Evolutionary conservation across 108 stramenopile genomes (phyloP), one percentile per base, ranked within the genome.

Genomic region (Tribonema minus): DNA sequence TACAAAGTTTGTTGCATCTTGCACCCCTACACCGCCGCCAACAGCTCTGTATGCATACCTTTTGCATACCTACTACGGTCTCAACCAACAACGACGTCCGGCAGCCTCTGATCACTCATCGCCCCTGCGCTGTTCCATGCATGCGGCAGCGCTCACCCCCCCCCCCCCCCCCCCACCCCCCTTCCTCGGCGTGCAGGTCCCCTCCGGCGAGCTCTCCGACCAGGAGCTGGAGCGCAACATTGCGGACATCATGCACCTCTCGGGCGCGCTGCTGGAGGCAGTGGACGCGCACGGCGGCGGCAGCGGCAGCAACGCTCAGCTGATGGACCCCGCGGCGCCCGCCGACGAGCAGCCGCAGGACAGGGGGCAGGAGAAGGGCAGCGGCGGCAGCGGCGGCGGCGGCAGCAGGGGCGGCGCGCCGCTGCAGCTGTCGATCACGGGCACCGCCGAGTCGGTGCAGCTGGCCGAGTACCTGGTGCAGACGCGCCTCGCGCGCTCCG

Each of bases 401-500:
- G 71, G 71, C 34, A 38, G 34, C 30, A 30, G n/a, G 1, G 61
- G 38, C 20, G 28, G 12, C 20, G 62, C 33, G 37, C 7, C 61
- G 6, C 37, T 62, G 37, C 7, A 23, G 25, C 46, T 39, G 61
- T 62, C 38, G 20, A 72, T 72, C 71, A 72, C 71, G 1, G 71
- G 71, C 3, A 72, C 71, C 23, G 71, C 61, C 12, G 71, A 72
- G 41, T 60, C 61, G 71, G 71, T 72, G 2, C 71, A 72, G 71
- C 71, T 72, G n/a, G 71, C 71, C 28, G 71, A 72, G 71, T 63
- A 63, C 38, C 61, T 72, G 37, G 38, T 72, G 34, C 60, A 61
- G 1, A 61, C 62, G 0, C 61, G 71, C 34, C n/a, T n/a, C n/a
- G n/a, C n/a, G n/a, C n/a, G n/a, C n/a, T n/a, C n/a, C n/a, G n/a